phyloP scores from a whole-genome alignment of 2,329 filamentous ascomycete genomes.

The Aureobasidium namibiae region DNA sequence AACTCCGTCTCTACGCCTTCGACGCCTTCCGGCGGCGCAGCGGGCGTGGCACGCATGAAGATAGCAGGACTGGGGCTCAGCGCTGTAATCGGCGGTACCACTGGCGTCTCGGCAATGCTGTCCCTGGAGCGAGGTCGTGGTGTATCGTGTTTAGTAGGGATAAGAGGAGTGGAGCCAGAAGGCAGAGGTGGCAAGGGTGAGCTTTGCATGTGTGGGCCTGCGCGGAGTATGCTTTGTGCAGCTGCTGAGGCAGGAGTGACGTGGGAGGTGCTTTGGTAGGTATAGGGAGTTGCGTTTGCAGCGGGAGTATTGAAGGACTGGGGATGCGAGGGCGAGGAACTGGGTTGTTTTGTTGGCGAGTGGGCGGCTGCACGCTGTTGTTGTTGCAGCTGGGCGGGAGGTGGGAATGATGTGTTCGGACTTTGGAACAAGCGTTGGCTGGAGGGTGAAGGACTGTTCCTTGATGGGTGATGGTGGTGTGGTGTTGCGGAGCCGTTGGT shows the following conservation, averaged over 20 bases:
- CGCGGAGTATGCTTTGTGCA: conserved; percentile 12
- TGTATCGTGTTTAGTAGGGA: conserved; percentile 14
- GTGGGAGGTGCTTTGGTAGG: not conserved
- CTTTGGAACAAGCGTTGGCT: conserved; percentile 19
- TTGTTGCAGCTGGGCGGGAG: conserved; percentile 16
- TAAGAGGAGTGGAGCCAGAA: conserved; percentile 2
- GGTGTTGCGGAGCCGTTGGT: conserved; percentile 22
- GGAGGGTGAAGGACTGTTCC: conserved; percentile 10
- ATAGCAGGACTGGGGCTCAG: conserved; percentile 20
- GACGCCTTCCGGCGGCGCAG: conserved; percentile 4
- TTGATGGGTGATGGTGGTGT: conserved; percentile 15
- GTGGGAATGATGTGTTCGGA: conserved; percentile 23
- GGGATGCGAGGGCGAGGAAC: conserved; percentile 20
- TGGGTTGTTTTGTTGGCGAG: conserved; percentile 24
- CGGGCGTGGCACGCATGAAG: not conserved
- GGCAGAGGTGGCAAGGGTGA: conserved; percentile 10
- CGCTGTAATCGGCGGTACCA: conserved; percentile 20
- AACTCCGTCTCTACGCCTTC: conserved; percentile 19
- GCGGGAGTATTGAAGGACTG: not conserved
- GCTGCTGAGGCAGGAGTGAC: conserved; percentile 15
- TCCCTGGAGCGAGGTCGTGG: conserved; percentile 10
- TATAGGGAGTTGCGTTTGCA: not conserved
- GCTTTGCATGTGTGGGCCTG: not conserved
- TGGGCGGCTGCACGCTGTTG: conserved; percentile 16
- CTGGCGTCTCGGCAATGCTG: conserved; percentile 17